A percentile compares a stretch with the other conserved stretches of the same genome.
Evolutionary conservation across 768 basidiomycete species (phyloP).

Genomic region (Hysterangium stoloniferum): DNA sequence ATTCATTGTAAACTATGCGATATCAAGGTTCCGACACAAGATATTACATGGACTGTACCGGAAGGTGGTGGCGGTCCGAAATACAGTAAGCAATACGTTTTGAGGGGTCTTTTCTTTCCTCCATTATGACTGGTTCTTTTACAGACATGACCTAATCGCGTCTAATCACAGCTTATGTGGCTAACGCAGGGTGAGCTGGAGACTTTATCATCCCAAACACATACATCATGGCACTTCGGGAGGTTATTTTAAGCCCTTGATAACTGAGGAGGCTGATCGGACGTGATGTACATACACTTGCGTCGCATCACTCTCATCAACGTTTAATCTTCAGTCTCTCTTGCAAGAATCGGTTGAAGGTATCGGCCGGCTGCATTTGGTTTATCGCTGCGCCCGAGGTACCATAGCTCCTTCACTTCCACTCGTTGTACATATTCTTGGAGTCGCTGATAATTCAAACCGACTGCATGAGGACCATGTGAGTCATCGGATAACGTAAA

Average conservation of each 20-base stretch:
- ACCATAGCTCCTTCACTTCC: conserved; percentile 63
- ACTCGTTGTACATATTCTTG: conserved; percentile 53
- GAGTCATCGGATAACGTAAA: conserved; percentile 93
- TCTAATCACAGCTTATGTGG: no score
- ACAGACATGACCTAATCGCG: conserved; percentile 5
- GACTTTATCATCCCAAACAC: no score
- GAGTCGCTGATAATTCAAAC: conserved; percentile 70
- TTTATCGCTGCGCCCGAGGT: conserved; percentile 30
- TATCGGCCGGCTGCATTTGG: not conserved
- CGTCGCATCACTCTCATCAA: no score
- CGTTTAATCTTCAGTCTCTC: no score
- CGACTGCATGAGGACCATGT: conserved; percentile 83
- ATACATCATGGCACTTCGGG: no score
- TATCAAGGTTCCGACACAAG: conserved; percentile 93
- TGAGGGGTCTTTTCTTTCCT: conserved; percentile 8
- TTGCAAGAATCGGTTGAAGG: not conserved
- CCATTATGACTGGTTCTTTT: conserved; percentile 7
- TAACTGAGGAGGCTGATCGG: no score
- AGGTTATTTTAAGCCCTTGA: no score
- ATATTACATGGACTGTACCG: conserved; percentile 95
- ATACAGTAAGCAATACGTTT: conserved; percentile 58
- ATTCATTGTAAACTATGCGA: conserved; percentile 95
- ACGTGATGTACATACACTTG: no score
- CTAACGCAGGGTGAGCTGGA: no score
- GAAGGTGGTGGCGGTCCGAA: conserved; percentile 97